Evolutionary conservation across 2,329 filamentous ascomycete genomes (phyloP), one percentile per base, ranked within the genome.

Genomic region (Fonsecaea nubica): DNA sequence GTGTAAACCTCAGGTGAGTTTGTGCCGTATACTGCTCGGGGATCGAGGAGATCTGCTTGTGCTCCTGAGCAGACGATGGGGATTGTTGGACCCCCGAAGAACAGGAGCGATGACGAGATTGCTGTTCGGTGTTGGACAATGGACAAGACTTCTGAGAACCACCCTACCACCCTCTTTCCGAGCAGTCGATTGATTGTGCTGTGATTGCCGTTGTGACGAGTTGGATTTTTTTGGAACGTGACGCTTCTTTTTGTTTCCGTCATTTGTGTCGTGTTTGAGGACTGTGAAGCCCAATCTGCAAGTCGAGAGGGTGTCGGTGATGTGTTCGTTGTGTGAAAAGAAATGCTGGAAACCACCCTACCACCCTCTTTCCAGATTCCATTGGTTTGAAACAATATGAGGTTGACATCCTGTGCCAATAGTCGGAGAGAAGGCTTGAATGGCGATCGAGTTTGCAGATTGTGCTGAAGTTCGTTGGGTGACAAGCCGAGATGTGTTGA

Each of bases 301-400:
- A 48, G n/a, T 21, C 42, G 18, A 21, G 18, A 10, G 6, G n/a
- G n/a, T 48, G n/a, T 7, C 42, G 21, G 6, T 2, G 10, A 12
- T 48, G 42, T 48, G 3, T 48, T 9, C 9, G 13, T 21, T 48
- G 42, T 13, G 12, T 21, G n/a, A 48, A 18, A 48, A 48, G 42
- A 21, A 48, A 21, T 48, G 42, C 42, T 21, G 42, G 42, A 48
- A n/a, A 48, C 42, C 42, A 21, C 42, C 18, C 42, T 48, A 8
- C 42, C 42, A 48, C n/a, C 42, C 42, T 48, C 6, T 48, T 18
- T 48, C 38, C 42, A 48, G n/a, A 48, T 48, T 48, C 8, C 42
- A 21, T 48, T 48, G 42, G n/a, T 48, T 48, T 21, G n/a, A 48
- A 9, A 18, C 8, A 1, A 18, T 21, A 18, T 48, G 42, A 21